Conservation (phyloP, 2,329 filamentous ascomycete species). For the Pseudogymnoascus sp. region DNA sequence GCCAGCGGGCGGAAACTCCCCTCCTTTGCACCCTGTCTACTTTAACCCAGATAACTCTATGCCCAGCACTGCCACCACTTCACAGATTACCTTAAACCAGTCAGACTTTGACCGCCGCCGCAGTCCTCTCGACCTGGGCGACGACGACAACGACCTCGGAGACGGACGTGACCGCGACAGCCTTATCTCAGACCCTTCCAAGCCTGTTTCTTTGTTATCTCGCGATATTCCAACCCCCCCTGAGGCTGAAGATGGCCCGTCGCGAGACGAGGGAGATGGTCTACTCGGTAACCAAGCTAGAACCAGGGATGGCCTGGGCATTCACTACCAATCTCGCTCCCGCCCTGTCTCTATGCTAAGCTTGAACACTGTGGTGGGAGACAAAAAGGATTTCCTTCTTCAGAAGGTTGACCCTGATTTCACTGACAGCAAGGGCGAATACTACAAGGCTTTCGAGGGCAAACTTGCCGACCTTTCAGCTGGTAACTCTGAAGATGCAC, state of each 20-base stretch:
- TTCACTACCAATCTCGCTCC: conserved; percentile 2
- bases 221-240: not conserved
- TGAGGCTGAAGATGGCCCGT: not conserved
- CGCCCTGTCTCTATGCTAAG: conserved; percentile 39
- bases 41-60: not conserved
- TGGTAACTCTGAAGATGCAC: conserved; percentile 47
- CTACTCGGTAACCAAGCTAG: conserved; percentile 1
- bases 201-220: not conserved
- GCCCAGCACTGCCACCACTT: not conserved
- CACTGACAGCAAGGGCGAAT: conserved; percentile 56
- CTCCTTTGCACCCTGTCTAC: not conserved
- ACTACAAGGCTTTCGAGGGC: conserved; percentile 51
- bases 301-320: not conserved
- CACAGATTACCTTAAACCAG: not conserved
- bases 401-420: conserved; percentile 63
- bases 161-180: not conserved
- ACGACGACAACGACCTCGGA: not conserved
- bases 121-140: not conserved
- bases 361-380: conserved; percentile 50
- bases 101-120: not conserved
- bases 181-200: not conserved
- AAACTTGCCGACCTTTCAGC: conserved; percentile 47
- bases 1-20: not conserved
- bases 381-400: conserved; percentile 54
- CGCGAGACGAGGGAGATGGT: not conserved